Evolutionary conservation across 768 basidiomycete genomes (phyloP).

Genomic region (Boletus tomentosulus): DNA sequence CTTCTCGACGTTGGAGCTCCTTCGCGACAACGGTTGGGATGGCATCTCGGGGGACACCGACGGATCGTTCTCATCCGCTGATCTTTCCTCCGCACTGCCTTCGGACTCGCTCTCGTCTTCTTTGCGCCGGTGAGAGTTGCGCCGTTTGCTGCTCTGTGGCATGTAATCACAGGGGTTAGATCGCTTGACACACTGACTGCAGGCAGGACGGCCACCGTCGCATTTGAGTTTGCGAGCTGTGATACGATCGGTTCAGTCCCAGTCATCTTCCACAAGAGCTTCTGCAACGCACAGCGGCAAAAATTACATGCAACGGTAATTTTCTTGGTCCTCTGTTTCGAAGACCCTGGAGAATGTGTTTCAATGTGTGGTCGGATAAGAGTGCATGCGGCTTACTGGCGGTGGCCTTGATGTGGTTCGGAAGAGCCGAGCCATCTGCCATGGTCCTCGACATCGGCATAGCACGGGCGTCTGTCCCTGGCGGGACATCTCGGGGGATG

Average conservation of each 20-base stretch:
- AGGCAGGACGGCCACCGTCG: slow-evolving; percentile 80
- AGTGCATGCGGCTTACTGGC: slow-evolving; percentile 34
- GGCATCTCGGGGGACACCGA: slow-evolving; percentile 54
- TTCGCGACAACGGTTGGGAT: slow-evolving; percentile 34
- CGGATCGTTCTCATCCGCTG: slow-evolving; percentile 46
- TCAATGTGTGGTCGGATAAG: slow-evolving; percentile 11
- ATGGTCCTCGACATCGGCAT: slow-evolving; percentile 39
- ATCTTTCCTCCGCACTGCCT: slow-evolving; percentile 59
- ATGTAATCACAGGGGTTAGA: slow-evolving; percentile 77
- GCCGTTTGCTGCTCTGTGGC: slow-evolving; percentile 67
- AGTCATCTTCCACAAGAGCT: slow-evolving; percentile 8
- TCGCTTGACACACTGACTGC: slow-evolving; percentile 77
- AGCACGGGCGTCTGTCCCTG: slow-evolving; percentile 41
- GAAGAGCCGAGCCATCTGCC: slow-evolving; percentile 32
- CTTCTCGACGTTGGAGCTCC: slow-evolving; percentile 35
- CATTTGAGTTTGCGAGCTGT: slow-evolving; percentile 85
- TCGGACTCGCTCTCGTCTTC: slow-evolving; percentile 58
- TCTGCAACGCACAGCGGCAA: slow-evolving; percentile 68
- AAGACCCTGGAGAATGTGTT: slow-evolving; percentile 41
- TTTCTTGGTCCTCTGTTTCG: slow-evolving; percentile 73
- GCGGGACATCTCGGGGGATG: slow-evolving; percentile 46
- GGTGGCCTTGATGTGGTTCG: slow-evolving; percentile 30
- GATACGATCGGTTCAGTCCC: slow-evolving; percentile 19
- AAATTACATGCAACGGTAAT: slow-evolving; percentile 90
- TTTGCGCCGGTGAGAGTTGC: slow-evolving; percentile 58